Evolutionary conservation across 192 early-diverging fungal genomes (phyloP).

Genomic region (Diversispora epigaea): DNA sequence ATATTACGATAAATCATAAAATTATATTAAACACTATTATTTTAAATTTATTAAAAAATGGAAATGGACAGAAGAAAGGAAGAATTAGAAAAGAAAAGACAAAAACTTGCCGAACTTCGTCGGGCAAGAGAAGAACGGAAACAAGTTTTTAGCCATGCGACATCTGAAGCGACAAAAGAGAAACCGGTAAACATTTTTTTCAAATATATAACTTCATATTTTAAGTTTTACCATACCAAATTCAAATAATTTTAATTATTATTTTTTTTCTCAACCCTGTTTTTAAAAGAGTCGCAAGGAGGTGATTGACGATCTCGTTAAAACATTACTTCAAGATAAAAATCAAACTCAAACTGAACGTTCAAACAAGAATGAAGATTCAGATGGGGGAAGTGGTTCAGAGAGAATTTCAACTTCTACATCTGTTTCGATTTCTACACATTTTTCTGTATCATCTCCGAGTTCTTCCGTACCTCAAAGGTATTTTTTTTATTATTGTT

Average conservation of each 20-base stretch:
- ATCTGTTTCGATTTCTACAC: background rate
- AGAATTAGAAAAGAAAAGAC: constrained; percentile 89
- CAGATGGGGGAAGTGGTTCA: constrained; percentile 35
- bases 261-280: background rate
- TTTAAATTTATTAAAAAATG: background rate
- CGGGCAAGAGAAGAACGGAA: constrained; percentile 77
- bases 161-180: constrained; percentile 20
- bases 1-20: too few relatives aligned
- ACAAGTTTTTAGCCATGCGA: constrained; percentile 62
- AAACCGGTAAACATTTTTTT: constrained; percentile 26
- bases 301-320: constrained; percentile 87
- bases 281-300: constrained; percentile 40
- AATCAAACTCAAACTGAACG: constrained; percentile 47
- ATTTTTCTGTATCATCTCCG: background rate
- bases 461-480: constrained; percentile 14
- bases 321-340: constrained; percentile 58
- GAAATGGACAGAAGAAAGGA: constrained; percentile 69
- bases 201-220: background rate
- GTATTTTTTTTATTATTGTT: background rate
- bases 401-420: constrained; percentile 37
- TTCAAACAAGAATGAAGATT: constrained; percentile 41
- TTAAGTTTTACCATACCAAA: background rate
- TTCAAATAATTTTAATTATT: background rate
- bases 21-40: too few relatives aligned
- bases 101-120: constrained; percentile 87